Base-by-base conservation (phyloP, 2,329 filamentous ascomycete species). In the Fusarium graminum region DNA sequence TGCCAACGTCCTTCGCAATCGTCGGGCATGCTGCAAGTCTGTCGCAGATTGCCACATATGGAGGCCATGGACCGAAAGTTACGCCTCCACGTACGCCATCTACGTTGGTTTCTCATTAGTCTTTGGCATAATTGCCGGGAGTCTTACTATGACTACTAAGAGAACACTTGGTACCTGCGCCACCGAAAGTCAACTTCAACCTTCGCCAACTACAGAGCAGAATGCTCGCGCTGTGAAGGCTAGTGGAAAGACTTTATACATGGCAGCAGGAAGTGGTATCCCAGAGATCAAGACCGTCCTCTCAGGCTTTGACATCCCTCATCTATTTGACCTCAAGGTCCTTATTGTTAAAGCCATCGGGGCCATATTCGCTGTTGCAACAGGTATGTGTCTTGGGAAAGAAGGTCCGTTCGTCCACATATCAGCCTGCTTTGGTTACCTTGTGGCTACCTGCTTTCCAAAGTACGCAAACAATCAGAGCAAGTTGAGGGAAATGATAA, bases 181-280 rank as follows among this genome's bases (percentile, higher is more conserved):
- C 4, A 22, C 22, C 22, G 22, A 2, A 67, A 64, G 30, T 28
- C n/a, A n/a, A 64, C 13, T 1, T 28, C 67, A n/a, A 36, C 28
- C 7, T 26, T 44, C 6, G 16, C 43, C 9, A n/a, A 9, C 6
- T 7, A 29, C 3, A n/a, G 6, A 47, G 14, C 11, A 13, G 2
- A 2, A 6, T 14, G 22, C 22, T 22, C 22, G 6, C 22, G 22
- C 4, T 22, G 6, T 22, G 4, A 19, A 14, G 2, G 1, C 52
- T 2, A 4, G 9, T 0, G 63, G 52, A 4, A 68, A 67, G 45
- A 40, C 36, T 4, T 61, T 68, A 59, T 68, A 67, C 9, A 67
- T 68, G 63, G 65, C 63, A 1, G 59, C 65, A 4, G 65, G 65
- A 8, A 68, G 65, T 9, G 65, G 65, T 2, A 68, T 68, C 3